Evolutionary conservation across 768 basidiomycete genomes (phyloP).

Genomic region (Suillus clintonianus): DNA sequence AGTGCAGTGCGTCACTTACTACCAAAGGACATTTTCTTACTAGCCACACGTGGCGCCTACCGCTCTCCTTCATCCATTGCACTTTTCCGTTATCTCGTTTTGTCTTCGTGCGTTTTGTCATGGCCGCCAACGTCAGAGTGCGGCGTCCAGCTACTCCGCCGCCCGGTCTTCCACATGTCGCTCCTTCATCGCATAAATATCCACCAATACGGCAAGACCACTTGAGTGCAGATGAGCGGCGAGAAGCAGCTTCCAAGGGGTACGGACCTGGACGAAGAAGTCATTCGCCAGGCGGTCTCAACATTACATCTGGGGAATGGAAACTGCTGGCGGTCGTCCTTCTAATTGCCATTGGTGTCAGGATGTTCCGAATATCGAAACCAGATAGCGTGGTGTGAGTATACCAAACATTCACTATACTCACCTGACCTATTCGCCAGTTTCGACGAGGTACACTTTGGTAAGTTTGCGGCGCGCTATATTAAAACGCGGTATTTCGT

Average conservation of each 20-base stretch:
- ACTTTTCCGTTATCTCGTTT: conserved; percentile 2
- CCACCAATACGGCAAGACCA: conserved; percentile 63
- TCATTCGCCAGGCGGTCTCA: conserved; percentile 58
- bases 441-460: conserved; percentile 98
- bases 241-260: conserved; percentile 69
- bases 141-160: conserved; percentile 73
- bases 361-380: conserved; percentile 81
- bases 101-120: conserved; percentile 16
- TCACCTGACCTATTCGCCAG: conserved; percentile 39
- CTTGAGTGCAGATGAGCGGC: conserved; percentile 73
- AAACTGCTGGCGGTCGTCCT: conserved; percentile 69
- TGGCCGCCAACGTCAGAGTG: conserved; percentile 57
- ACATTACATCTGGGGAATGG: conserved; percentile 71
- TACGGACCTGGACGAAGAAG: conserved; percentile 53
- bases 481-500: conserved; percentile 90
- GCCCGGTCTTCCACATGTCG: conserved; percentile 41
- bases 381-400: conserved; percentile 93
- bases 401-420: background rate
- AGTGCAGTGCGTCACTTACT: background rate
- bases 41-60: background rate
- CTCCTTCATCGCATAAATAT: conserved; percentile 50
- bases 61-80: background rate
- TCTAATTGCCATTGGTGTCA: conserved; percentile 75
- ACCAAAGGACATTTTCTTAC: background rate
- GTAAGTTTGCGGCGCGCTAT: conserved; percentile 93